Evolutionary conservation across 1,284 basidiomycete species (phyloP), one percentile per base, ranked within the genome.

Genomic region (Ceratobasidium sp.): DNA sequence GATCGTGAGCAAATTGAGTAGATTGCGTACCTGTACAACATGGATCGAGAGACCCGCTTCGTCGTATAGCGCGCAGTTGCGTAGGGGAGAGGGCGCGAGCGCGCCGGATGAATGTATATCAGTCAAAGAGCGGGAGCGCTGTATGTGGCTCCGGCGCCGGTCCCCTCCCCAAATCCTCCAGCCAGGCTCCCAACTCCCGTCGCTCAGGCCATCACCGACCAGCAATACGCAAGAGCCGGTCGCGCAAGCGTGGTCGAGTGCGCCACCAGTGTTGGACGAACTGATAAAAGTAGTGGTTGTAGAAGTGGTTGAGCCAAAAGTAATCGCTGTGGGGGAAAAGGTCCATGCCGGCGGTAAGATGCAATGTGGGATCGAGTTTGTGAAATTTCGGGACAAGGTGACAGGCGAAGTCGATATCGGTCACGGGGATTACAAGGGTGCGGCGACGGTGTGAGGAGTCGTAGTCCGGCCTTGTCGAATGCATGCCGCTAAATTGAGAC

Each of bases 271-370:
- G 52, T 23, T 69, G 50, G 21, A 69, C 18, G 41, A 57, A 23
- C n/a, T 57, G 35, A 54, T 28, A 69, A n/a, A 69, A 13, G 35
- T 26, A 44, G 44, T 69, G 52, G 21, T 21, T 57, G 21, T 44
- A 69, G 26, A 57, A 69, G 11, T 44, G 41, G 41, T 69, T 69
- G 26, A 69, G n/a, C 38, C 38, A 57, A n/a, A 69, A 69, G 28
- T 57, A 9, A 8, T 16, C 4, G 50, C 66, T 14, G 18, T 23
- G n/a, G 38, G 30, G 14, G 0, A 57, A 18, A 3, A 69, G 8
- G 21, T 69, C 66, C 8, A 32, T 44, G 21, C 6, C 13, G 11
- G 41, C 3, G n/a, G 38, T 26, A 18, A 69, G 66, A 16, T 46
- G 2, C 1, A 57, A 43, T 26, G 11, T 2, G 8, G n/a, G 8